A percentile compares a stretch with the other conserved stretches of the same genome.
phyloP scores from a whole-genome alignment of 73 alveolate genomes.

The Paramecium caudatum region DNA sequence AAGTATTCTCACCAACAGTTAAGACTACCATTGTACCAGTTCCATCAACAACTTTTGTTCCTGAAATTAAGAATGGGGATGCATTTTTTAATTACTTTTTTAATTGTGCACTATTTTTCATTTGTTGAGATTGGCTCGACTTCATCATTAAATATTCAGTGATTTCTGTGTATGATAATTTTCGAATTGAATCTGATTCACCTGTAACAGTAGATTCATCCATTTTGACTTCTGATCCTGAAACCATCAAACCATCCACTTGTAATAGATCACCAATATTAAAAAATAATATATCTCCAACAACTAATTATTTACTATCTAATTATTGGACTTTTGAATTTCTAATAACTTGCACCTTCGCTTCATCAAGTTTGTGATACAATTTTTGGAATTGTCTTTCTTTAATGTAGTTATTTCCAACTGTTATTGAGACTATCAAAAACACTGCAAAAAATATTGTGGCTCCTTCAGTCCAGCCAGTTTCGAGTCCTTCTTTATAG shows the following conservation, averaged over 20 bases:
- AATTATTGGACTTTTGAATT: conserved; percentile 72
- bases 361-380: conserved; percentile 77
- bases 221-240: conserved; percentile 78
- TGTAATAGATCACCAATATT: conserved; percentile 81
- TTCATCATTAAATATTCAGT: conserved; percentile 5
- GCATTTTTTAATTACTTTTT: conserved; percentile 3
- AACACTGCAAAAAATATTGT: conserved; percentile 93
- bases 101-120: conserved; percentile 16
- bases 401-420: conserved; percentile 92
- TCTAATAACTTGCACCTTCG: conserved; percentile 79
- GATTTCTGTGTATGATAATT: conserved; percentile 67
- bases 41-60: conserved; percentile 82
- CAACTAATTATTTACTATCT: conserved; percentile 78
- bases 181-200: conserved; percentile 79
- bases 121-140: conserved; percentile 4
- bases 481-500: conserved; percentile 85
- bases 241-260: conserved; percentile 78
- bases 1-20: conserved; percentile 77
- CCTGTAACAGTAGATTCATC: conserved; percentile 84
- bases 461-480: conserved; percentile 99
- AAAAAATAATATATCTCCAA: conserved; percentile 79
- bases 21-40: conserved; percentile 76
- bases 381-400: conserved; percentile 71
- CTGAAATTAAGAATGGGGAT: conserved; percentile 58
- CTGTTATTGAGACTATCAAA: conserved; percentile 91